Conservation (phyloP, 495 filamentous ascomycete species). For the Trichodelitschia bisporula region DNA sequence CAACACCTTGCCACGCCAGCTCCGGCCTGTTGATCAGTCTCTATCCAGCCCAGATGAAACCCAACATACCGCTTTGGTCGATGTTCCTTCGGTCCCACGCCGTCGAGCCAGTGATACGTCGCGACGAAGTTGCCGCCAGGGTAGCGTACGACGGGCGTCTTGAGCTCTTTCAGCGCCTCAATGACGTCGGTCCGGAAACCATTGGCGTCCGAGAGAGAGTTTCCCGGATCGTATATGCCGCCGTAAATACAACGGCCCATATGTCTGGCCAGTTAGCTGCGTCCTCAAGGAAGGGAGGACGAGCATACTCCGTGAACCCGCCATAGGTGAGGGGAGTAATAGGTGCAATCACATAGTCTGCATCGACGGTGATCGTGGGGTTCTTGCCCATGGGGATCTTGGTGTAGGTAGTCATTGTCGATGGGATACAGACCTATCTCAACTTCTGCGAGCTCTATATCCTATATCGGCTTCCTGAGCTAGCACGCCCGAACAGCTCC, state of each 20-base stretch:
- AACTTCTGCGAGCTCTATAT: no score
- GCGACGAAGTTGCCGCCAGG: constrained; percentile 63
- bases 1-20: constrained; percentile 48
- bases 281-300: background rate
- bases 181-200: constrained; percentile 58
- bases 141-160: constrained; percentile 51
- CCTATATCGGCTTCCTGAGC: no score
- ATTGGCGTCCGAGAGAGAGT: constrained; percentile 41
- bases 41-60: constrained; percentile 53
- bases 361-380: constrained; percentile 34
- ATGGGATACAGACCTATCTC: no score
- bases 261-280: constrained; percentile 23
- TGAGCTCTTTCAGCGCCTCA: constrained; percentile 38
- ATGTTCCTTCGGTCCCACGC: constrained; percentile 42
- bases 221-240: constrained; percentile 55
- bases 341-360: constrained; percentile 32
- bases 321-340: constrained; percentile 54
- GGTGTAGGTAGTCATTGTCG: constrained; percentile 42
- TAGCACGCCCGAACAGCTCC: no score
- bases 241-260: constrained; percentile 74
- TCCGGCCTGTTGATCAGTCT: constrained; percentile 48
- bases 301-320: constrained; percentile 44
- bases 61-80: constrained; percentile 29
- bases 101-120: constrained; percentile 66
- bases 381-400: constrained; percentile 29